A percentile compares a stretch with the other conserved stretches of the same genome.
These are phyloP conservation scores for Linnemannia zychae DNA, from an alignment of 192 early-diverging fungal genomes.

Conservation along the genomic window DNA sequence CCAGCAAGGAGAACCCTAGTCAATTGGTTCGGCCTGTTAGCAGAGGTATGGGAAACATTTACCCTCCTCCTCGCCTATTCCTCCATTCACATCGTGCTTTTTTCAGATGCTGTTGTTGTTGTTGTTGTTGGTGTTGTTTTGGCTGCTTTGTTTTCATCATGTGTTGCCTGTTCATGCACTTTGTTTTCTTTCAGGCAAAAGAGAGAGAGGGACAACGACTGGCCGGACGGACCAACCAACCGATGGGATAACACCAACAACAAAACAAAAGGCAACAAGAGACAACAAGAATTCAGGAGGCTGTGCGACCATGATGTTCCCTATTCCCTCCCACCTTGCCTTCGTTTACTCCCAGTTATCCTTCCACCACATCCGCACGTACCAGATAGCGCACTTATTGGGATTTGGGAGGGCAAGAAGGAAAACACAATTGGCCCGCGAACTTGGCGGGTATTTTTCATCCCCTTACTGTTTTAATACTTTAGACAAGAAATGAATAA, in stretches of 20 bases:
- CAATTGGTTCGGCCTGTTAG: background rate
- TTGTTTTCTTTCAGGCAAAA: background rate
- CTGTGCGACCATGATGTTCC: slow-evolving; percentile 10
- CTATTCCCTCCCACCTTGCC: background rate
- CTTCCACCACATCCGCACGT: slow-evolving; percentile 8
- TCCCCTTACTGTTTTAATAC: background rate
- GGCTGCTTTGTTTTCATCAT: background rate
- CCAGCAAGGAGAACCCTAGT: background rate
- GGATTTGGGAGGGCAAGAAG: too few relatives aligned
- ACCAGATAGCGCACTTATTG: slow-evolving; percentile 22
- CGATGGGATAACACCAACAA: background rate
- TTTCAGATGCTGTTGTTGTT: too few relatives aligned
- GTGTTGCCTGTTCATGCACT: background rate
- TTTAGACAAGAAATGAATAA: background rate
- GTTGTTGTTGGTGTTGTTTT: background rate
- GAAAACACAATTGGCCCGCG: background rate
- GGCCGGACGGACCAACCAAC: background rate
- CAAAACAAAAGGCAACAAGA: background rate
- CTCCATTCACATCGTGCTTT: background rate
- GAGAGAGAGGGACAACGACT: background rate
- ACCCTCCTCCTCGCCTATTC: background rate
- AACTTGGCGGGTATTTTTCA: background rate
- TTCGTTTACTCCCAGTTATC: background rate
- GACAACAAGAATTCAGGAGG: slow-evolving; percentile 1
- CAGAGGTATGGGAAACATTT: background rate